Base-by-base conservation (phyloP, 768 basidiomycete species). In the Coprinopsis strossmayeri region DNA sequence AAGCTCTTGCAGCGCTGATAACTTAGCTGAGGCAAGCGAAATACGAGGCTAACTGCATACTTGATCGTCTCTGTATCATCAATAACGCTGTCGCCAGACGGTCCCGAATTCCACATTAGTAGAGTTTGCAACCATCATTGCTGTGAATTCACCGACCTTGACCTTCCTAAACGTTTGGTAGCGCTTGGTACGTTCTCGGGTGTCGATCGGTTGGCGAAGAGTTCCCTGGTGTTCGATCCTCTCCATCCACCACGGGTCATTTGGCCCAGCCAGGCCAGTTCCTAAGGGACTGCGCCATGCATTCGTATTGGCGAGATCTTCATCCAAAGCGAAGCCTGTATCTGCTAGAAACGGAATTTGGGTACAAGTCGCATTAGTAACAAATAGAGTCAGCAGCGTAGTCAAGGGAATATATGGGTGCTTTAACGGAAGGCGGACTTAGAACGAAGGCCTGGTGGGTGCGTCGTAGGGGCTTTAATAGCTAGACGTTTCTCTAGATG, bases 21-120 rank as follows among this genome's bases (percentile, higher is more conserved):
- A n/a, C n/a, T 38, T 45, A 46, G 11, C 20, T 30, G 18, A 17
- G 15, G 3, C 12, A 49, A 18, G n/a, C n/a, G n/a, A n/a, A n/a
- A n/a, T n/a, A n/a, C n/a, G n/a, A 26, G 25, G 25, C 21, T 11
- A 41, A n/a, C n/a, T 18, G 32, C 34, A 59, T 52, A 82, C 84
- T 85, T 87, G 64, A 88, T 87, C 2, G 87, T 85, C 38, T 66
- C 74, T 12, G 87, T 87, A 53, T 90, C 88, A 57, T 90, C 87
- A 1, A 78, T 73, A 1, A 79, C 67, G 51, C 87, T 87, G 64
- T 86, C 80, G 17, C 71, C 73, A 50, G 61, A 64, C 13, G 68
- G 68, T 9, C 69, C 69, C 53, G 70, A 69, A 46, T 72, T 67
- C 67, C 68, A 35, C 35, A 15, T 34, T 18, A 20, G 27, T 5